Evolutionary conservation across 2,329 filamentous ascomycete genomes (phyloP).

Genomic region (Alternaria ethzedia): DNA sequence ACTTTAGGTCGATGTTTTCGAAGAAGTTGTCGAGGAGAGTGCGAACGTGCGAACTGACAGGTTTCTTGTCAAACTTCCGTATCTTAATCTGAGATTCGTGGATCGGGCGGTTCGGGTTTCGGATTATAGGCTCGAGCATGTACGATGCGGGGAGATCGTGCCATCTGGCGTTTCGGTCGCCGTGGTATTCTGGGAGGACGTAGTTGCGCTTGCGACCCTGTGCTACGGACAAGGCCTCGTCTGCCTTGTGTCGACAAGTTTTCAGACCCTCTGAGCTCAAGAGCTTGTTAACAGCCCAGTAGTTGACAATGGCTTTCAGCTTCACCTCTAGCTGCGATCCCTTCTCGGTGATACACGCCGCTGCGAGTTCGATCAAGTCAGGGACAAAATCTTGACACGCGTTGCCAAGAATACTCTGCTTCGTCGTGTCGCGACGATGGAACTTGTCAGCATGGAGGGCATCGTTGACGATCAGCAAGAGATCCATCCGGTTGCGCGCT

Average conservation of each 20-base stretch:
- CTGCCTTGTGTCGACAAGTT: constrained; percentile 66
- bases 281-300: constrained; percentile 75
- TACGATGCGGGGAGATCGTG: constrained; percentile 84
- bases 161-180: constrained; percentile 74
- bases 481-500: constrained; percentile 73
- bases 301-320: constrained; percentile 61
- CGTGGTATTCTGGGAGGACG: constrained; percentile 76
- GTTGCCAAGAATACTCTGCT: constrained; percentile 14
- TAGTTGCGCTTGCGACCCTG: constrained; percentile 64
- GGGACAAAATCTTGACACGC: constrained; percentile 64
- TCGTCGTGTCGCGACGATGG: constrained; percentile 19
- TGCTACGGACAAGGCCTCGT: constrained; percentile 49
- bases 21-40: constrained; percentile 71
- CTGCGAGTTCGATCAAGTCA: constrained; percentile 66
- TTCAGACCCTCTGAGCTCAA: constrained; percentile 62
- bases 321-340: constrained; percentile 71
- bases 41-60: constrained; percentile 72
- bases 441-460: constrained; percentile 62
- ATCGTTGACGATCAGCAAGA: constrained; percentile 82
- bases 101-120: constrained; percentile 77
- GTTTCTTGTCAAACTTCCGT: constrained; percentile 68
- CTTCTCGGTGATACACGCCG: constrained; percentile 60
- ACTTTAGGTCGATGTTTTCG: constrained; percentile 61
- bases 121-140: constrained; percentile 78
- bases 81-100: constrained; percentile 70